Base-by-base conservation (phyloP, 108 stramenopile genomes). In the Fistulifera pelliculosa region DNA sequence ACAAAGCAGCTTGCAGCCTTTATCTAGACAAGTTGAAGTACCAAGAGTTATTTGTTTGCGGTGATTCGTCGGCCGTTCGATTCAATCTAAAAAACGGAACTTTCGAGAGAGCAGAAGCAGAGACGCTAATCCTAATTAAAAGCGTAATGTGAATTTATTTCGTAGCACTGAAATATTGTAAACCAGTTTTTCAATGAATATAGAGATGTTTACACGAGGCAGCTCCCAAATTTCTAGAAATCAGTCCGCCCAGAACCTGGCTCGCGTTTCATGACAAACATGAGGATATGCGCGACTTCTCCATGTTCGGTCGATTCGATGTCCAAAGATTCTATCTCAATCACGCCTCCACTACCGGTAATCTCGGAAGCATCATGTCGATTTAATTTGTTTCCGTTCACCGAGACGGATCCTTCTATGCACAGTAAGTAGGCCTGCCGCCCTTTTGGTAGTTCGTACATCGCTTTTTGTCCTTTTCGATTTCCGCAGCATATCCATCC, bases 391-490 rank as follows among this genome's bases (percentile, higher is more conserved):
- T 56, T 17, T 12, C 69, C 60, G 60, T 68, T 64, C n/a, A 83
- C 54, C 16, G 69, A 74, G 2, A 79, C 69, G 0, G 54, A 49
- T 13, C 90, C 90, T 52, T 87, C 90, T 5, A 91, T 52, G 55
- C 81, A 81, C 27, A 91, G 56, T 15, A 87, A 38, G 49, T 91
- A 91, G 7, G 77, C 85, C 70, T 79, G 76, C 25, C 90, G 73
- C 41, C 74, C 63, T 3, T 48, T 22, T 24, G 48, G 23, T 10
- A 85, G 4, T 15, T 66, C 51, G 14, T 73, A 39, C 0, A n/a
- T 21, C 12, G 76, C 55, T 2, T 15, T 55, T 43, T 66, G 40
- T 27, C 65, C 69, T 22, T 60, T 27, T 80, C 79, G 41, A 92
- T 49, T 47, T 85, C 83, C 16, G 77, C 38, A 15, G 62, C 84